Evolutionary conservation across 495 filamentous ascomycete species (phyloP), one percentile per base, ranked within the genome.

Genomic region (Neurospora sp.): DNA sequence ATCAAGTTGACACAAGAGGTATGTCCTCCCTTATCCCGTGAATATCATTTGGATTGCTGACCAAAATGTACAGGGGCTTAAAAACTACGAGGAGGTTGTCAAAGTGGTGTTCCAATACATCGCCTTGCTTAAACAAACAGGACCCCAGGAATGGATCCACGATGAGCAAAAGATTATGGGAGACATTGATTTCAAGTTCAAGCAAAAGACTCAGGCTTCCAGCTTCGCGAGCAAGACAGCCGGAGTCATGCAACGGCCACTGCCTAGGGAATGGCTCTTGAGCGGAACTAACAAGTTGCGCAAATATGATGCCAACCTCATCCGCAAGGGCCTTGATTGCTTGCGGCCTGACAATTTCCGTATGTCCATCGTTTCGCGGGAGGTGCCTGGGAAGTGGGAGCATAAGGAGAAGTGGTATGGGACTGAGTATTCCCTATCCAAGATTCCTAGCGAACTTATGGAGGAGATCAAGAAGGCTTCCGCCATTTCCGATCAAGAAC

Each of bases 321-420:
- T 98, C 80, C 89, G 89, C 78, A 87, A 92, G 76, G 94, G 90
- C 0, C 81, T 98, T 48, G 84, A 85, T 1, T 92, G 91, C 78
- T 82, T 99, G 35, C 87, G 92, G 37, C 91, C 94, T 5, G 94
- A 98, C 79, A 98, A 98, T 79, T 96, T 98, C 83, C 88, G 92
- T 39, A 85, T 97, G 72, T 88, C 88, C 8, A 85, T 98, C 73
- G 90, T 96, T 39, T 92, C 92, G 39, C 92, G 93, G 79, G 88
- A 93, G 16, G 92, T 90, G 74, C 94, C 94, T 0, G 93, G 92
- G 1, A 87, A 89, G n/a, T 94, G 93, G 90, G 89, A 97, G 71
- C 82, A 91, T 75, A 94, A 92, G 78, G 96, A 99, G 83, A 92
- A 93, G 82, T 99, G 96, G 96, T 99, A 99, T 75, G 95, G 95